phyloP scores from a whole-genome alignment of 1,284 basidiomycete species.

The Clitocybe nebularis region DNA sequence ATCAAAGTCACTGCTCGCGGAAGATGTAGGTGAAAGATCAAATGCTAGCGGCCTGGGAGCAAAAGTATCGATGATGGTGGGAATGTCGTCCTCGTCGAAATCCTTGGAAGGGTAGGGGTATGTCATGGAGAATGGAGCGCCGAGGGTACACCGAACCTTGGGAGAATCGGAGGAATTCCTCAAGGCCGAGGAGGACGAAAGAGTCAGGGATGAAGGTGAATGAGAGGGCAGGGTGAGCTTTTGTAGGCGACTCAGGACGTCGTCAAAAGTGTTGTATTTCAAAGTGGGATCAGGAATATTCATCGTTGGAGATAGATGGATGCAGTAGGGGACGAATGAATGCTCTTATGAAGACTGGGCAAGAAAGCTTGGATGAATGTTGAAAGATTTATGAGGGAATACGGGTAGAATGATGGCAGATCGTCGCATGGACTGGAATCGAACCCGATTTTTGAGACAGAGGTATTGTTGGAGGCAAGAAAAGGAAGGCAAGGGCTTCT shows the following conservation, averaged over 20 bases:
- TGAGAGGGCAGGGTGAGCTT: slow-evolving; percentile 21
- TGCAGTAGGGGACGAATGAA: slow-evolving; percentile 10
- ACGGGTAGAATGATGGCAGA: slow-evolving; percentile 21
- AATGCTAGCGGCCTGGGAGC: slow-evolving; percentile 24
- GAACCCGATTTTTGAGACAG: slow-evolving; percentile 9
- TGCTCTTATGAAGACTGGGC: slow-evolving; percentile 17
- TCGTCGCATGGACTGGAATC: slow-evolving; percentile 20
- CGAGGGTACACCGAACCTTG: slow-evolving; percentile 17
- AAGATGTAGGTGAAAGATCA: slow-evolving; percentile 32
- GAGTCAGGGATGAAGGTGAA: slow-evolving; percentile 8
- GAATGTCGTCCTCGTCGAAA: slow-evolving; percentile 16
- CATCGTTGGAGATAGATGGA: slow-evolving; percentile 16
- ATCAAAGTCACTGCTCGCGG: slow-evolving; percentile 30
- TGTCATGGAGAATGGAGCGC: slow-evolving; percentile 23
- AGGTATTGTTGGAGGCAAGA: background rate
- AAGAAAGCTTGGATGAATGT: slow-evolving; percentile 17
- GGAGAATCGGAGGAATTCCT: slow-evolving; percentile 13
- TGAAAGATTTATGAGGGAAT: slow-evolving; percentile 11
- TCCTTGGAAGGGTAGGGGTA: slow-evolving; percentile 15
- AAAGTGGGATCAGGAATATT: slow-evolving; percentile 17
- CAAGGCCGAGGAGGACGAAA: slow-evolving; percentile 3
- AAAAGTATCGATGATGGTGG: slow-evolving; percentile 29
- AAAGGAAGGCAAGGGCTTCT: slow-evolving; percentile 7
- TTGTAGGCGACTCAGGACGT: slow-evolving; percentile 20
- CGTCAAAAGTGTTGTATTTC: slow-evolving; percentile 18